Base-by-base conservation (phyloP, 352 stramenopile genomes). In the Pythium monospermum region DNA sequence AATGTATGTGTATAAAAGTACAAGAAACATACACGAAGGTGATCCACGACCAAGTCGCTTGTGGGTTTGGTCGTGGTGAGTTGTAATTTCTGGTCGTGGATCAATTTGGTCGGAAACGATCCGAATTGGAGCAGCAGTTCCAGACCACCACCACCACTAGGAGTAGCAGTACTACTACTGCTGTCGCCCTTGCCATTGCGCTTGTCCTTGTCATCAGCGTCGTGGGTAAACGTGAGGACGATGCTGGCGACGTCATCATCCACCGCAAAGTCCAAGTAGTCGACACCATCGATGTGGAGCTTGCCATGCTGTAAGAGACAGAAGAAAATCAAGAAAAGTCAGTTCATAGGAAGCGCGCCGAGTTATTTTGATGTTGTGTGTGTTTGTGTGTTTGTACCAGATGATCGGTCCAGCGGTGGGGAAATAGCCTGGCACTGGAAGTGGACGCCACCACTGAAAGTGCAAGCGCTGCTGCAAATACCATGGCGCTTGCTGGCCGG, bases 231-330 rank as follows among this genome's bases (percentile, higher is more conserved):
- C 30, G 13, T 13, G 36, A 42, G 7, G 36, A 6, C 19, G 36
- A 42, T n/a, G 36, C 19, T 18, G 7, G 7, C 19, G 36, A 53
- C 36, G 8, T 56, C 27, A n/a, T 63, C 55, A 11, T 39, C 16
- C 13, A 57, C 55, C 11, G 31, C 3, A 22, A 68, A 68, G 25
- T 68, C 60, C 40, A 64, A 61, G 37, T 61, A 64, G 40, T 64
- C 55, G 53, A 68, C 16, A 28, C 54, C 60, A 31, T 68, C 60
- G 6, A 49, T 22, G 12, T 41, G 23, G 53, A 64, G 41, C 30
- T 49, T 56, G 26, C 54, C 60, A 35, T 61, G 30, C 60, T 64
- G 48, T 18, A 28, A 39, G n/a, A 38, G 7, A 35, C 8, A 35
- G 13, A 8, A 13, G 7, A 35, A 8, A 35, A 8, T 35, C 30